Evolutionary conservation across 78 protist genomes (phyloP).

Genomic region (Planoprotostelium fungivorum): DNA sequence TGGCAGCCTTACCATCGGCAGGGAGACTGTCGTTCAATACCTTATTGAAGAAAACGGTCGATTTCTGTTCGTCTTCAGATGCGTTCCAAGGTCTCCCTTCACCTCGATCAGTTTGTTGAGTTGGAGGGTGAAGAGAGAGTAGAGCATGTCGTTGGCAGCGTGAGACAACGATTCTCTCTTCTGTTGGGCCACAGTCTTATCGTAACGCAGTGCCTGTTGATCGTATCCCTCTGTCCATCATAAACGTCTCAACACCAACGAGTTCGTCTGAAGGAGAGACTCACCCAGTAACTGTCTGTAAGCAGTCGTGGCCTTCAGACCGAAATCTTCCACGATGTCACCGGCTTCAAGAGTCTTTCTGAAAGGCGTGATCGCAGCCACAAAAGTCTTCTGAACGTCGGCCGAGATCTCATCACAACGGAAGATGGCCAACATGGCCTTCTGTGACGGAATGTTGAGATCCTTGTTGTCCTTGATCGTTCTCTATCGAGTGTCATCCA

Average conservation of each 20-base stretch:
- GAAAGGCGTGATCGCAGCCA: slow-evolving; percentile 14
- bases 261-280: no score
- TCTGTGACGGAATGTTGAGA: slow-evolving; percentile 85
- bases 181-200: slow-evolving; percentile 36
- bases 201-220: slow-evolving; percentile 14
- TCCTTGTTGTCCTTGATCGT: slow-evolving; percentile 80
- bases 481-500: not conserved
- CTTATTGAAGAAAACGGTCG: not conserved
- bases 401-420: slow-evolving; percentile 85
- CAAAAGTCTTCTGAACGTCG: slow-evolving; percentile 10
- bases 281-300: not conserved
- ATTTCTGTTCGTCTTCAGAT: not conserved
- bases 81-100: not conserved
- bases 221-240: no score
- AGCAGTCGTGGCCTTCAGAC: slow-evolving; percentile 11
- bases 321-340: slow-evolving; percentile 18
- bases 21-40: not conserved
- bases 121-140: not conserved
- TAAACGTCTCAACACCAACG: no score
- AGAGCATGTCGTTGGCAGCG: slow-evolving; percentile 30
- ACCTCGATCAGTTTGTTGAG: not conserved
- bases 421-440: slow-evolving; percentile 83
- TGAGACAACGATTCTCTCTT: slow-evolving; percentile 18
- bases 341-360: slow-evolving; percentile 40
- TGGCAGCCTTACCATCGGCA: slow-evolving; percentile 23